Conservation (phyloP, 2,329 filamentous ascomycete genomes). For the Cercospora brassicicola region DNA sequence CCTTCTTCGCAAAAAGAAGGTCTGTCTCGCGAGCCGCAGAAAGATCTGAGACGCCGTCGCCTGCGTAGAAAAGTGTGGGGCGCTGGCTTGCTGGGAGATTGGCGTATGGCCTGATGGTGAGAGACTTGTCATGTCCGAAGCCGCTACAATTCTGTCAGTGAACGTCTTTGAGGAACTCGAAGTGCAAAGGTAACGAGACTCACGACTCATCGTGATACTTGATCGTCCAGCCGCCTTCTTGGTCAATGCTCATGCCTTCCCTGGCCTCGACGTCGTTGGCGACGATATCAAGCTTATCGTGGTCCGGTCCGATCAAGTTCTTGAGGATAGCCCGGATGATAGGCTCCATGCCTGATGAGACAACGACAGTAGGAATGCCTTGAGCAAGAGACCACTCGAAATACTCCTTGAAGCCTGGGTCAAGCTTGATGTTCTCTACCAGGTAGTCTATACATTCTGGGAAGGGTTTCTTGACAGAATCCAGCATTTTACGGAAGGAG, state of each 20-base stretch:
- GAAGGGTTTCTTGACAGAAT: slow-evolving; percentile 78
- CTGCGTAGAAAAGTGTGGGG: slow-evolving; percentile 89
- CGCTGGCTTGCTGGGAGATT: slow-evolving; percentile 66
- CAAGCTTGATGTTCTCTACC: slow-evolving; percentile 78
- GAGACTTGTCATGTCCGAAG: slow-evolving; percentile 96
- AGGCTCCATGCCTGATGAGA: slow-evolving; percentile 90
- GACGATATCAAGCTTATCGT: slow-evolving; percentile 80
- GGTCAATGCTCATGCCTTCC: slow-evolving; percentile 72
- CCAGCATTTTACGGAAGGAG: slow-evolving; percentile 87
- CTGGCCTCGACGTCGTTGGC: slow-evolving; percentile 74
- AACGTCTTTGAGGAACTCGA: background rate
- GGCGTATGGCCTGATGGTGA: slow-evolving; percentile 85
- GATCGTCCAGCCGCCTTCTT: slow-evolving; percentile 83
- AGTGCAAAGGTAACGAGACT: slow-evolving; percentile 19
- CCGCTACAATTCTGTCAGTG: slow-evolving; percentile 50
- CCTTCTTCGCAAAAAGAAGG: slow-evolving; percentile 88
- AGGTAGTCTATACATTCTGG: slow-evolving; percentile 77
- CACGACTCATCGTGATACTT: slow-evolving; percentile 82
- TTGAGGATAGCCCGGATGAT: slow-evolving; percentile 82
- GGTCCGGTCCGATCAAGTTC: slow-evolving; percentile 76
- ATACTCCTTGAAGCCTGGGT: slow-evolving; percentile 85
- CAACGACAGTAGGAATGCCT: slow-evolving; percentile 87
- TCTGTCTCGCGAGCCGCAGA: slow-evolving; percentile 89
- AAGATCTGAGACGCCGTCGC: slow-evolving; percentile 89
- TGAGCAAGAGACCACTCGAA: slow-evolving; percentile 77